Base-by-base conservation (phyloP, 495 filamentous ascomycete genomes). In the Beverwykella pulmonaria region DNA sequence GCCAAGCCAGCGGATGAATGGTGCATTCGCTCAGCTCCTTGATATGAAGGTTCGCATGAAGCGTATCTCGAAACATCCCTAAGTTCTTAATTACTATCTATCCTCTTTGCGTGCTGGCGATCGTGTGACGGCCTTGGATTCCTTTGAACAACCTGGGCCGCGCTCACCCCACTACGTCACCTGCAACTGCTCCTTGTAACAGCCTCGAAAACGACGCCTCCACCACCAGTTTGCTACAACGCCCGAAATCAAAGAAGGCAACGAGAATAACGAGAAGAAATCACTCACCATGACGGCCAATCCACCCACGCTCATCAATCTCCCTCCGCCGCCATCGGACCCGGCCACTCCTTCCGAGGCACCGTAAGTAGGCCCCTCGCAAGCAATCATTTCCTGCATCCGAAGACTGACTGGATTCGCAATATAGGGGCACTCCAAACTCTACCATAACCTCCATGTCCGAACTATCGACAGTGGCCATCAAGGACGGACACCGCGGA, bases 401-500 rank as follows among this genome's bases (percentile, higher is more conserved):
- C 39, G 23, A 4, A 53, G n/a, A 57, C 44, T 39, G 56, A 61
- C 46, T 44, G 20, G 26, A 23, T 2, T 10, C 39, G 49, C 8
- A 15, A 9, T 26, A 9, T 70, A 96, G 92, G 61, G 92, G 92
- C 67, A 97, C 92, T n/a, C 92, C 92, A 2, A 95, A 92, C 66
- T 93, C 90, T 58, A 87, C 88, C 26, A 93, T 90, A 6, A 93
- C 91, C 12, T 91, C 91, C 25, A 85, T 97, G 63, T 94, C 90
- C 20, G 88, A 90, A 14, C 83, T 96, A 32, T 93, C 90, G 20
- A 97, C 92, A 27, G 93, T 91, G 6, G 92, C 92, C 52, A 94
- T 94, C 80, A 97, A 95, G 78, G 92, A 97, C 70, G 92, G 92
- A 63, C 91, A 95, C 68, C 88, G 89, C 63, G 92, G 92, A 72